phyloP scores from a whole-genome alignment of 768 basidiomycete species.

The Strobilomyces dryophilus region DNA sequence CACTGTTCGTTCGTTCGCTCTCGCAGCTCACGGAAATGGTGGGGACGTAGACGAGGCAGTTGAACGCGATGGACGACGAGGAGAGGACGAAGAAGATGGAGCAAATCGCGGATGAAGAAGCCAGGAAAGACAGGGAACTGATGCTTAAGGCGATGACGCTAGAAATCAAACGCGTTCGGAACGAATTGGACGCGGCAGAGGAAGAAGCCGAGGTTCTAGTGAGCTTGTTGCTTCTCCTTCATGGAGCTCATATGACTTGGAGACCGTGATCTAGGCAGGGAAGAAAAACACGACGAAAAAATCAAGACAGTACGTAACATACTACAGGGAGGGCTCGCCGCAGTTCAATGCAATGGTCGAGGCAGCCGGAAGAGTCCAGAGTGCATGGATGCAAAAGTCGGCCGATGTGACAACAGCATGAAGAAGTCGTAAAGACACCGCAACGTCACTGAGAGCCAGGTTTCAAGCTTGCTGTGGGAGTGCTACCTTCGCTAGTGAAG shows the following conservation, averaged over 20 bases:
- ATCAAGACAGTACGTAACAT: not conserved
- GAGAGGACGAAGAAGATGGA: not conserved
- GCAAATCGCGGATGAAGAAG: not conserved
- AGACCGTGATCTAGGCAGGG: not conserved
- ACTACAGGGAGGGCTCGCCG: not conserved
- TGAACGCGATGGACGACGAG: not conserved
- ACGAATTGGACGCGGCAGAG: not conserved
- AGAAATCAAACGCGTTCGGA: not conserved
- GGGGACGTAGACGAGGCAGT: not conserved
- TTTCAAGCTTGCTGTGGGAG: too few relatives aligned
- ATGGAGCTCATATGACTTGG: not conserved
- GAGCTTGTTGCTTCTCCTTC: not conserved
- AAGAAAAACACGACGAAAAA: not conserved
- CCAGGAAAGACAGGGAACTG: not conserved
- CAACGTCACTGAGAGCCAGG: too few relatives aligned
- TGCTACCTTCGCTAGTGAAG: too few relatives aligned
- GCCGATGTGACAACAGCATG: too few relatives aligned
- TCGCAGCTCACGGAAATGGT: not conserved
- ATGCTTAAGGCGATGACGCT: not conserved
- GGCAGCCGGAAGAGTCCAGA: not conserved
- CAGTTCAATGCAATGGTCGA: not conserved
- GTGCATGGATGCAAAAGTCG: not conserved
- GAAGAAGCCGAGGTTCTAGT: not conserved
- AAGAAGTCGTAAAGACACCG: too few relatives aligned
- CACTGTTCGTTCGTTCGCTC: not conserved